Evolutionary conservation across 352 stramenopile genomes (phyloP), one percentile per base, ranked within the genome.

Genomic region (Globisporangium paddicum): DNA sequence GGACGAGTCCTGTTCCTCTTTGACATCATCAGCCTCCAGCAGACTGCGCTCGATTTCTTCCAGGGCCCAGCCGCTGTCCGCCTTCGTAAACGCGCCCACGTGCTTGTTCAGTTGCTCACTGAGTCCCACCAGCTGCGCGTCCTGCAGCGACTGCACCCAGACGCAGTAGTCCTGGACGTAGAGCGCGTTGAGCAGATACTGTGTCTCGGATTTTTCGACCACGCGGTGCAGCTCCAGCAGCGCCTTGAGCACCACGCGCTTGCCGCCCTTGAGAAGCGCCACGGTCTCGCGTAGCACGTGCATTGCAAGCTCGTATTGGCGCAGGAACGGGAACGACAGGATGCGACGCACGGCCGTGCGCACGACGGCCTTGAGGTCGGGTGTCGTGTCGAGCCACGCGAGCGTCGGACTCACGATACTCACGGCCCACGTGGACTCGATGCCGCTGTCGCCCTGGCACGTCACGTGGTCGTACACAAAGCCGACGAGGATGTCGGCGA

Each of bases 351-450:
- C 69, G 45, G 66, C 82, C 11, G 76, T 79, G 21, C 79, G 69
- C 11, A 98, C 61, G 16, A 97, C 73, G 6, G 74, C 69, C 6
- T 58, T 60, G 19, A 93, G 57, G 47, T 96, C 76, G 2, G 58
- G 61, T 21, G 63, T 80, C 38, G 77, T 73, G 69, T 99, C 93
- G 35, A 99, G 71, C 93, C 96, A 99, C 50, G 85, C 91, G 6
- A 99, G 65, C 6, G 90, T 95, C 25, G 93, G 78, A 54, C 93
- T 98, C 23, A 99, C 66, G 64, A 95, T 98, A 44, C 92, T 95
- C 10, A 98, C 87, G 14, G 96, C 99, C 96, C 96, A 99, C 13
- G 95, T 89, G 7, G 95, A 98, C 76, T 99, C 97, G 6, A 98
- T 86, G 9, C 82, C 96, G 50, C 90, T 86, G 63, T 99, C 97